Base-by-base conservation (phyloP, 2,329 filamentous ascomycete species). In the Cytospora chrysosperma region DNA sequence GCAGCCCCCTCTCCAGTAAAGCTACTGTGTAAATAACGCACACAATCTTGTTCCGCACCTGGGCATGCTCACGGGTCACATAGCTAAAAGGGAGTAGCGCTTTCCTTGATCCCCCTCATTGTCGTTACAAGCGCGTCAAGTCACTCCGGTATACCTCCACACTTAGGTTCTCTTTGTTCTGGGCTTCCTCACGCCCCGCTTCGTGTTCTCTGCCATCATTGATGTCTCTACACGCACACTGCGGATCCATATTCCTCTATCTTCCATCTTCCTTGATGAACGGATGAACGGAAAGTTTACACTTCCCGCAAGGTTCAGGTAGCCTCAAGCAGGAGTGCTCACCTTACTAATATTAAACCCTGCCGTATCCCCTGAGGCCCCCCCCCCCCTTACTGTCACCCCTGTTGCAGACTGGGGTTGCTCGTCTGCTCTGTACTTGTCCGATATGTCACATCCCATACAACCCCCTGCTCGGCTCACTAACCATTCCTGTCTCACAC, bases 371-470 rank as follows among this genome's bases (percentile, higher is more conserved):
- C 63, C 63, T 52, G 59, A 58, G 37, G 54, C 10, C 7, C 19
- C 50, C 51, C n/a, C 19, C 49, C 52, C 17, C 50, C 50, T 50
- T 61, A 56, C 57, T 43, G 54, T 52, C 34, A 34, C 60, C 63
- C 56, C 61, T 62, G 62, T 53, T 63, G 60, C 28, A 47, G 24
- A 59, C 43, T 62, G 43, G 60, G 47, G 61, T 65, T 56, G 61
- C 60, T 56, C 61, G 40, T 53, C 56, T 54, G 56, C 59, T 56
- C 60, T 65, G 56, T 60, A 15, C 43, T 49, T 50, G 56, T 60
- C 56, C 63, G 63, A 57, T 59, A 63, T 65, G 56, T 63, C 60
- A 62, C 60, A 63, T 54, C 63, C 47, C 34, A 65, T 61, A 56
- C 63, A 57, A 21, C 51, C 60, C 56, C 60, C 56, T 37, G 53